Conservation (phyloP, 1,284 basidiomycete genomes). For the Malassezia cuniculi region DNA sequence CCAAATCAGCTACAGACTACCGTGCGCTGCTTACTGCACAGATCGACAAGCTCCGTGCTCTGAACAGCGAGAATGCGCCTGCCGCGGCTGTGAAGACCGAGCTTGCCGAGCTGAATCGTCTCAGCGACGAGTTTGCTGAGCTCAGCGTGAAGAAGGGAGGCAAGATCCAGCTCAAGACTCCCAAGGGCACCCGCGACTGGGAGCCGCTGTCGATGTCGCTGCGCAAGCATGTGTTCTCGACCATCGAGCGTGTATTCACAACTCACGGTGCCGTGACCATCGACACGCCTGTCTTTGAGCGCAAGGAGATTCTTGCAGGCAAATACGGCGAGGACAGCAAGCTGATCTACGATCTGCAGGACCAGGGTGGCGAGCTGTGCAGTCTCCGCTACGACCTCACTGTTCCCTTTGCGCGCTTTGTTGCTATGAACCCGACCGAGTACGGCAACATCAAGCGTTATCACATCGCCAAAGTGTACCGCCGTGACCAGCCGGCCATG, state of each 20-base stretch:
- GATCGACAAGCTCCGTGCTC: conserved; percentile 28
- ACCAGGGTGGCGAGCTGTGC: conserved; percentile 96
- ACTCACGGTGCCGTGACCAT: conserved; percentile 81
- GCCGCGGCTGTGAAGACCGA: conserved; percentile 21
- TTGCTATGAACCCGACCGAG: conserved; percentile 80
- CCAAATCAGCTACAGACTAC: conserved; percentile 6
- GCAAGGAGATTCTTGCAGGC: conserved; percentile 84
- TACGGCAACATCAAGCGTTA: conserved; percentile 65
- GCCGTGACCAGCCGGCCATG: conserved; percentile 93
- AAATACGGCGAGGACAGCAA: conserved; percentile 81
- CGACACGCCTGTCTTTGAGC: conserved; percentile 95
- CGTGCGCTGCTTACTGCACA: conserved; percentile 20
- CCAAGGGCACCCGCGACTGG: conserved; percentile 86
- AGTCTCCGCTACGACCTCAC: conserved; percentile 92
- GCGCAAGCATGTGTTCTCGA: conserved; percentile 75
- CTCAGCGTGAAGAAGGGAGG: conserved; percentile 16
- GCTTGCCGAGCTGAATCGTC: conserved; percentile 23
- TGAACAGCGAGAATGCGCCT: conserved; percentile 22
- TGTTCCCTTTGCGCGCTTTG: conserved; percentile 79
- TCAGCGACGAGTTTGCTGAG: conserved; percentile 26
- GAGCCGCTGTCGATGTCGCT: conserved; percentile 87
- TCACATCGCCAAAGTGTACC: conserved; percentile 96
- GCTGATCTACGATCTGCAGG: conserved; percentile 92
- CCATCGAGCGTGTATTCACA: conserved; percentile 76
- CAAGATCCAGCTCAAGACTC: conserved; percentile 43